Percentiles rank a stretch among this genome's conserved stretches.
Evolutionary conservation across 129 eudicot genomes (phyloP).

Genomic region (Apium graveolens): DNA sequence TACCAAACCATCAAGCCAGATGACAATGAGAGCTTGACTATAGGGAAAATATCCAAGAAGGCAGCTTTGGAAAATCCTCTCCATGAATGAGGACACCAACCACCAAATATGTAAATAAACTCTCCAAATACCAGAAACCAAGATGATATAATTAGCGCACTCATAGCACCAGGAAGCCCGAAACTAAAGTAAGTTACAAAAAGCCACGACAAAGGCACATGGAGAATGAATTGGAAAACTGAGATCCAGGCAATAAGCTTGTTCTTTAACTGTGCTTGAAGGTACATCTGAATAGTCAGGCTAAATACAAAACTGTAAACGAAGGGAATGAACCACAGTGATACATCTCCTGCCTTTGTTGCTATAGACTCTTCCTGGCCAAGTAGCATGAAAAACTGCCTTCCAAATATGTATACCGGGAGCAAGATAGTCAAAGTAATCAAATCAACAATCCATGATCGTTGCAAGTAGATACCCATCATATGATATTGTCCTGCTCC

Average conservation of each 20-base stretch:
- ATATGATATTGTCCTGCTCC: slow-evolving; percentile 72
- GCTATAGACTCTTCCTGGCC: slow-evolving; percentile 49
- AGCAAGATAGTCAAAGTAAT: slow-evolving; percentile 41
- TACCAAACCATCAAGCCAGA: slow-evolving; percentile 79
- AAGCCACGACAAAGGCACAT: slow-evolving; percentile 43
- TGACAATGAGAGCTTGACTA: slow-evolving; percentile 60
- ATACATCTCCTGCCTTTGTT: slow-evolving; percentile 30
- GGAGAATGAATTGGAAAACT: slow-evolving; percentile 28
- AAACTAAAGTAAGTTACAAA: slow-evolving; percentile 26
- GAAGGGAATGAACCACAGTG: slow-evolving; percentile 63
- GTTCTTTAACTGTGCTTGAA: slow-evolving; percentile 64
- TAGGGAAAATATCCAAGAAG: slow-evolving; percentile 51
- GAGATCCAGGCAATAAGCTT: slow-evolving; percentile 49
- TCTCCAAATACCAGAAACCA: slow-evolving; percentile 54
- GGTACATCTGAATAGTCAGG: slow-evolving; percentile 53
- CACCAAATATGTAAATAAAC: slow-evolving; percentile 55
- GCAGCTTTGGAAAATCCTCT: slow-evolving; percentile 54
- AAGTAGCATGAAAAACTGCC: slow-evolving; percentile 37
- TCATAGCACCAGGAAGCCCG: slow-evolving; percentile 49
- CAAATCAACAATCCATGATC: slow-evolving; percentile 66
- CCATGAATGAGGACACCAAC: slow-evolving; percentile 71
- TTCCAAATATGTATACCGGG: slow-evolving; percentile 48
- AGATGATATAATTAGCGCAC: slow-evolving; percentile 37
- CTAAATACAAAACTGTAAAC: slow-evolving; percentile 51
- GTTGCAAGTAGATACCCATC: slow-evolving; percentile 69